Conservation (phyloP, 345 rosid species). For the Corymbia maculata region DNA sequence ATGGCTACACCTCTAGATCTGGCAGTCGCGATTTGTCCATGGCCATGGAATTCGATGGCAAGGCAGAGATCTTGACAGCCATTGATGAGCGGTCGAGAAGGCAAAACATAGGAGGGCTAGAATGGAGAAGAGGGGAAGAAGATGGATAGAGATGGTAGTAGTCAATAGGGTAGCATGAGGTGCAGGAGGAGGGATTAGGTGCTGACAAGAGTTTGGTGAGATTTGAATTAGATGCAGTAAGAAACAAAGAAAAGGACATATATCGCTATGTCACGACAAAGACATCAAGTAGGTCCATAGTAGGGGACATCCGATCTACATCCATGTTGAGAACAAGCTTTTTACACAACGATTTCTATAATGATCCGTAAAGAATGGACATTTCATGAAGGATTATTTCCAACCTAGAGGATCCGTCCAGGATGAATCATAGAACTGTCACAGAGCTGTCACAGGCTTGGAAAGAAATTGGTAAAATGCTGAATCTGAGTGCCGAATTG, state of each 20-base stretch:
- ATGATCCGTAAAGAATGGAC: fast-evolving
- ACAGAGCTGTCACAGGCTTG: not conserved
- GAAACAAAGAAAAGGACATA: not conserved
- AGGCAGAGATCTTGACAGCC: not conserved
- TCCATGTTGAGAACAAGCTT: not conserved
- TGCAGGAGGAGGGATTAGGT: not conserved
- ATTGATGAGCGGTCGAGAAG: not conserved
- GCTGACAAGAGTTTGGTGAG: not conserved
- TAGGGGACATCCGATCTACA: not conserved
- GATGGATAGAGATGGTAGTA: not conserved
- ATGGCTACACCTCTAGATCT: not conserved
- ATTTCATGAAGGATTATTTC: not conserved
- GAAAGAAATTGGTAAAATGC: not conserved
- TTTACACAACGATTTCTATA: not conserved
- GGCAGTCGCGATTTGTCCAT: not conserved
- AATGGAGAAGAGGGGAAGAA: not conserved
- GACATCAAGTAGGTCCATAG: not conserved
- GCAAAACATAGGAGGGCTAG: not conserved
- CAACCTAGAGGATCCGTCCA: not conserved
- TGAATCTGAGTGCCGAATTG: not conserved
- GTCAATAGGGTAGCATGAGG: too few relatives aligned
- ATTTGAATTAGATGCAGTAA: not conserved
- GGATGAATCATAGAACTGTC: not conserved
- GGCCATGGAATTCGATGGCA: not conserved
- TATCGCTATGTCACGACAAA: fast-evolving